Base-by-base conservation (phyloP, 2,329 filamentous ascomycete species). In the Paecilomyces dactylethromorphus region DNA sequence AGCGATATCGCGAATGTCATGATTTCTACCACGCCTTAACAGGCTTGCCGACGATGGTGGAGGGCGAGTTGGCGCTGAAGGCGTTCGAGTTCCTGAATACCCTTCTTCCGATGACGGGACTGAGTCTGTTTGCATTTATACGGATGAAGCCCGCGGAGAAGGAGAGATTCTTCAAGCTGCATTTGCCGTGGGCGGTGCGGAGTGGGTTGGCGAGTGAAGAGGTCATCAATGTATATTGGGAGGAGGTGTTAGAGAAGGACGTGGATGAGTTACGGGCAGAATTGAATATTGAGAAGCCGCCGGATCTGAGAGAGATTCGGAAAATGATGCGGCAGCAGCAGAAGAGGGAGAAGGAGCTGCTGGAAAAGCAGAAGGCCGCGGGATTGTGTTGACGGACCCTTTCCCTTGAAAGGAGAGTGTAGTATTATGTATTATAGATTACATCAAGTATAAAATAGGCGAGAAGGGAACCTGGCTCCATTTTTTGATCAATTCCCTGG, bases 31-130 rank as follows among this genome's bases (percentile, higher is more conserved):
- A 99, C 74, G 93, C 94, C 0, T 81, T 99, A 56, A 96, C 92
- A 0, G 93, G 93, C 0, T 77, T 99, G 54, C 94, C 94, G 0
- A 85, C 95, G 50, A 88, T 96, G 63, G 84, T 92, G n/a, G 94
- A 99, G 79, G 94, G 94, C 26, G 94, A 99, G 79, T 84, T 99
- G 12, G 94, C 93, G n/a, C 83, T 99, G 65, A 99, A 99, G 78
- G 92, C 92, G 0, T 96, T 99, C 66, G 94, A 99, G 78, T 99
- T 96, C 73, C 87, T 92, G 26, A 99, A 97, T 71, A 97, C 92
- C 1, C 77, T 95, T 33, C 78, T 99, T 57, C 94, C 94, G 0
- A 99, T 99, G 94, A 96, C 94, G 8, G 94, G 90, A 0, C 74
- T 99, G 63, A 91, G 89, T 69, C 81, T 95, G 56, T 85, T 92